Evolutionary conservation across 1,284 basidiomycete species (phyloP), one percentile per base, ranked within the genome.

Genomic region (Cutaneotrichosporon sp.): DNA sequence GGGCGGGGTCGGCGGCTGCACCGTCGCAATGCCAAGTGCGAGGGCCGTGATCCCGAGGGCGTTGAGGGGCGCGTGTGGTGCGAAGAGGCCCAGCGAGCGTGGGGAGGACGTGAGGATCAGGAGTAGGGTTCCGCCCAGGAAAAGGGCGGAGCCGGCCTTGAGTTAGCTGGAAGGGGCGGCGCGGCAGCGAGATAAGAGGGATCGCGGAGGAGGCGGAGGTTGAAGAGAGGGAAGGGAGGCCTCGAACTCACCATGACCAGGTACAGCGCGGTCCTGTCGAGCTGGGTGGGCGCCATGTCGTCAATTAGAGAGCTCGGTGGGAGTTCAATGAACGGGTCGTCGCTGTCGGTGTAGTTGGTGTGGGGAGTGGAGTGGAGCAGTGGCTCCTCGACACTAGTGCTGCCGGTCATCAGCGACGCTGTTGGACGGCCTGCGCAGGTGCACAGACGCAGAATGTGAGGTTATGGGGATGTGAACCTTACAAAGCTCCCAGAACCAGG

Each of bases 21-120:
- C 59, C 19, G 66, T 61, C 12, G 56, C 58, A 29, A 74, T 49
- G 62, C 70, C 72, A 2, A 71, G 48, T 9, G 69, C 51, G 45
- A 73, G 61, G 20, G 61, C 55, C 0, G 66, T 61, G 43, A 76
- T 65, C 2, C 62, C 66, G 4, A 74, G 58, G 16, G 62, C 62
- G 42, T 74, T 68, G 27, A 70, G 60, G 0, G 67, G 66, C 4
- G 74, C 70, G 54, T 76, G 74, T 4, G 63, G 61, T 8, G 68
- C 66, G 51, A 76, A 76, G 60, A 64, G 69, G 25, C 63, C 64
- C 41, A 65, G 61, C 17, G 49, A 56, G 38, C 50, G 7, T 10
- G 59, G 46, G 38, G 44, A 27, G 22, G 56, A 57, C 17, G 52
- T 58, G 31, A 70, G 57, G 29, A 72, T 63, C 24, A 70, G 55